Evolutionary conservation across 768 basidiomycete species (phyloP).

Genomic region (Paxillus ammoniavirescens): DNA sequence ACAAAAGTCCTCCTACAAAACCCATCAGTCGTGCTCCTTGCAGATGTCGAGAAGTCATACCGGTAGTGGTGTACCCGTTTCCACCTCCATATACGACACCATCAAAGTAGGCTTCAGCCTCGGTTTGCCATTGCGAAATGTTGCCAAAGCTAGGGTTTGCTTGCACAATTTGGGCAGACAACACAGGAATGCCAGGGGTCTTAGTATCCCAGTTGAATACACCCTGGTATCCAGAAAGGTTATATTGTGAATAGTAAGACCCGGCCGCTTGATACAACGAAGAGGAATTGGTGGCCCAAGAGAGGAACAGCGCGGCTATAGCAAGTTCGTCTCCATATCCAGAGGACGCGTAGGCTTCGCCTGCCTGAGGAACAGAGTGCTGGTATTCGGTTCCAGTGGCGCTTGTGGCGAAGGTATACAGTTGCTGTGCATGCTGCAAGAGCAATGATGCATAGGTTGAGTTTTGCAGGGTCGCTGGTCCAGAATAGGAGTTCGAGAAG

Average conservation of each 20-base stretch:
- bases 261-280: slow-evolving; percentile 62
- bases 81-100: slow-evolving; percentile 57
- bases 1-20: slow-evolving; percentile 70
- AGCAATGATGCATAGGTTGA: slow-evolving; percentile 69
- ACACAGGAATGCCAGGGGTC: slow-evolving; percentile 68
- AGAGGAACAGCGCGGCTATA: slow-evolving; percentile 74
- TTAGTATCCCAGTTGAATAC: slow-evolving; percentile 92
- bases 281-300: slow-evolving; percentile 65
- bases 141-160: slow-evolving; percentile 57
- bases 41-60: slow-evolving; percentile 35
- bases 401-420: slow-evolving; percentile 76
- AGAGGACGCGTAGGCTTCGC: slow-evolving; percentile 67
- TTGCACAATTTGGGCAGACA: slow-evolving; percentile 73
- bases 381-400: slow-evolving; percentile 65
- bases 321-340: slow-evolving; percentile 72
- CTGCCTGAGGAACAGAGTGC: slow-evolving; percentile 62
- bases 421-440: slow-evolving; percentile 66
- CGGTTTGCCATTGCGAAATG: slow-evolving; percentile 60
- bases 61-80: slow-evolving; percentile 56
- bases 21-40: neutral
- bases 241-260: slow-evolving; percentile 55
- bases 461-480: slow-evolving; percentile 69
- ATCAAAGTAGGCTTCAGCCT: slow-evolving; percentile 79
- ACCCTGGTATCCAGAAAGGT: slow-evolving; percentile 47
- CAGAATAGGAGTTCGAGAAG: slow-evolving; percentile 52